Conservation (phyloP, 2,329 filamentous ascomycete species). For the Tolypocladium ovalisporum region DNA sequence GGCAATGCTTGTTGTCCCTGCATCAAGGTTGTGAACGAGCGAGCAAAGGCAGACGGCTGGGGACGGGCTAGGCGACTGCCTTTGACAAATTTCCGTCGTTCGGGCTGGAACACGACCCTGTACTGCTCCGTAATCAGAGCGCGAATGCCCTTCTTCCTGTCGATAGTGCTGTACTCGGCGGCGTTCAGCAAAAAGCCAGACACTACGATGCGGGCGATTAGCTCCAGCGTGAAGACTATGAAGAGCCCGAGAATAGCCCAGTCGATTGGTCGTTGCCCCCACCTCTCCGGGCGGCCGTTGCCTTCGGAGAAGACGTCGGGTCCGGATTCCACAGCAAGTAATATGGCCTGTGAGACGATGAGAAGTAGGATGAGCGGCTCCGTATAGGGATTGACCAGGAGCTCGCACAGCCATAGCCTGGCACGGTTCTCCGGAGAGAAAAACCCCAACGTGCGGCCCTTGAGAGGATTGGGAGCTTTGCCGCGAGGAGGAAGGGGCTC, state of each 20-base stretch:
- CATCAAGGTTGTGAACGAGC: constrained; percentile 72
- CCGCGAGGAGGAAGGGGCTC: constrained; percentile 6
- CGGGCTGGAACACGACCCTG: constrained; percentile 68
- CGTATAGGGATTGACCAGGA: constrained; percentile 76
- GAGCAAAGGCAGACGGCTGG: constrained; percentile 56
- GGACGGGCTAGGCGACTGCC: constrained; percentile 33
- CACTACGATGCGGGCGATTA: constrained; percentile 74
- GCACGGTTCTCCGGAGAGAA: constrained; percentile 71
- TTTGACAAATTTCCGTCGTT: constrained; percentile 59
- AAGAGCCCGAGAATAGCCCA: constrained; percentile 77
- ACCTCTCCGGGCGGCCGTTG: constrained; percentile 48
- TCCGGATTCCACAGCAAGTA: constrained; percentile 78
- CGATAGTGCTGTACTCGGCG: constrained; percentile 81
- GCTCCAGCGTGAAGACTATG: constrained; percentile 78
- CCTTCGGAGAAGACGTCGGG: constrained; percentile 56
- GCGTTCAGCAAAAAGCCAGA: constrained; percentile 91
- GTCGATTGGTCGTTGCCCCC: constrained; percentile 62
- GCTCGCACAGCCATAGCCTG: constrained; percentile 64
- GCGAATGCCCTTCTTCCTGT: constrained; percentile 63
- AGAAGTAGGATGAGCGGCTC: constrained; percentile 80
- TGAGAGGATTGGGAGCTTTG: constrained; percentile 57
- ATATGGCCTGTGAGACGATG: constrained; percentile 77
- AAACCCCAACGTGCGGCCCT: constrained; percentile 75
- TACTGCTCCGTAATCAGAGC: constrained; percentile 68
- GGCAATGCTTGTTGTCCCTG: constrained; percentile 45